phyloP scores from a whole-genome alignment of 2,329 filamentous ascomycete species.

The Penicillium olsonii region DNA sequence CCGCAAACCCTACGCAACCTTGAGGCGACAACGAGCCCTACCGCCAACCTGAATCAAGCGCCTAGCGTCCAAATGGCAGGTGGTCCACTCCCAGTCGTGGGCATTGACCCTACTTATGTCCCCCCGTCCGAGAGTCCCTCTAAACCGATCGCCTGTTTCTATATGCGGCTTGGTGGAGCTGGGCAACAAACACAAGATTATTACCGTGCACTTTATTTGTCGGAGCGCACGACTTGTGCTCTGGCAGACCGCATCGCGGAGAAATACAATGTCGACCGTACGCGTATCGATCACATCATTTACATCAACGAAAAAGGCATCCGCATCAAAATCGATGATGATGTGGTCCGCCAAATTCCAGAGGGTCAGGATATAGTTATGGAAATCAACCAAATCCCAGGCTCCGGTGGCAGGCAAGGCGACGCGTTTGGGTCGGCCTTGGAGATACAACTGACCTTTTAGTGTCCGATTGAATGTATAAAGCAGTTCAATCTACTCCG shows the following conservation, averaged over 20 bases:
- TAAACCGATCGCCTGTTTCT: conserved; percentile 85
- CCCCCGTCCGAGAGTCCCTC: conserved; percentile 71
- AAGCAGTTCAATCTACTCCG: too few species aligned
- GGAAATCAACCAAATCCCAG: conserved; percentile 61
- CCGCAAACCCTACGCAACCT: conserved; percentile 28
- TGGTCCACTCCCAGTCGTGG: conserved; percentile 87
- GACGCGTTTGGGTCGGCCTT: not conserved
- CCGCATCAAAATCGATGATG: conserved; percentile 85
- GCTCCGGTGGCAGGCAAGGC: conserved; percentile 3
- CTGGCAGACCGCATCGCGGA: conserved; percentile 70
- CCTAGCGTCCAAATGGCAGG: conserved; percentile 52
- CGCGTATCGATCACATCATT: conserved; percentile 69
- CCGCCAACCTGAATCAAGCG: conserved; percentile 32
- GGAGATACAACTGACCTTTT: too few species aligned
- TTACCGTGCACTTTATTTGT: conserved; percentile 83
- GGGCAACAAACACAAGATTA: conserved; percentile 59
- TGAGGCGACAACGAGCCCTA: conserved; percentile 25
- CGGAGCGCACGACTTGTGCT: conserved; percentile 73
- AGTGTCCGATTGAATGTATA: too few species aligned
- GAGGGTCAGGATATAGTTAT: conserved; percentile 89
- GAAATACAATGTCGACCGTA: conserved; percentile 79
- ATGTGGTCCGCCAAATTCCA: conserved; percentile 76
- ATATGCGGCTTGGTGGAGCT: conserved; percentile 63
- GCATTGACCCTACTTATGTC: conserved; percentile 82
- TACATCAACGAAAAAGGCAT: conserved; percentile 73